Evolutionary conservation across 2,329 filamentous ascomycete genomes (phyloP), one percentile per base, ranked within the genome.

Genomic region (Curvularia sp.): DNA sequence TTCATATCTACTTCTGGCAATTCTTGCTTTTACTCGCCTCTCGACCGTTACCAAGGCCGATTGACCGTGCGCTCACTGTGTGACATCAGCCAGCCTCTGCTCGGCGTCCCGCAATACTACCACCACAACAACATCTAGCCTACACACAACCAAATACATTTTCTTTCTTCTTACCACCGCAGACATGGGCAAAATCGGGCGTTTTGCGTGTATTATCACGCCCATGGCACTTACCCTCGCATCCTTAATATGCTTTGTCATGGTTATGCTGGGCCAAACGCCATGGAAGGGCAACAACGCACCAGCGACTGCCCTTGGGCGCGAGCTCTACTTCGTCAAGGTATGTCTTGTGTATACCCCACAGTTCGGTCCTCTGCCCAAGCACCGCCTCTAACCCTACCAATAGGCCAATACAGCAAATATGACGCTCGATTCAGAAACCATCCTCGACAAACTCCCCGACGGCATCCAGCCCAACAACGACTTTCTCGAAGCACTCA

Each of bases 191-290:
- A 88, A 89, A 80, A 83, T 86, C 73, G 93, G 92, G 68, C 87
- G 94, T 74, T 87, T 94, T 71, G 82, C 91, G 77, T 97, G 93
- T 80, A 95, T 98, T 79, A 86, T 91, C 79, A 82, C 93, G 81
- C 94, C 94, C 60, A 93, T 97, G 80, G 82, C 86, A 64, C 85
- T 97, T 72, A 94, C 92, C 19, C 80, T 95, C 69, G 90, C 85
- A 63, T 89, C 90, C 58, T 82, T 97, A 70, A 80, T 95, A 70
- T 90, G 89, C 68, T 77, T 88, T 53, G 70, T 85, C 47, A 73
- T 89, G 38, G 81, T 89, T 51, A 83, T 85, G 62, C 66, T 87
- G 49, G 85, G 84, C 34, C 84, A 85, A 66, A 83, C 83, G 59
- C 82, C 82, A 65, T 80, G 82, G 60, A 62, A 60, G 48, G 63